Base-by-base conservation (phyloP, 768 basidiomycete species). In the Trametopsis cervina region DNA sequence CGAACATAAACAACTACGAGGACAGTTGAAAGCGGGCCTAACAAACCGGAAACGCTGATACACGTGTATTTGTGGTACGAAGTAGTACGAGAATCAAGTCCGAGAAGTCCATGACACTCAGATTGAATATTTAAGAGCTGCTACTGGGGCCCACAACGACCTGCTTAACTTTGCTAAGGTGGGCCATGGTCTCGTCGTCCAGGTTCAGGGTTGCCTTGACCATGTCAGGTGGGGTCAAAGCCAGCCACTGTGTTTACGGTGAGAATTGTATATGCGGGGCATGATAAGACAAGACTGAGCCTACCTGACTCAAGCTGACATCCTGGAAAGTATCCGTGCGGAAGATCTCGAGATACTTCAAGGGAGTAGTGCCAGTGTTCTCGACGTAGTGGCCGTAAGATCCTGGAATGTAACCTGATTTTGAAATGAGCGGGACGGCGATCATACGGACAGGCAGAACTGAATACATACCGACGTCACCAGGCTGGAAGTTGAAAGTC, bases 281-380 rank as follows among this genome's bases (percentile, higher is more conserved):
- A 12, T 15, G 10, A 21, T 4, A 11, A 29, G 18, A 11, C 6
- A 10, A 36, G 17, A 18, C 7, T 15, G n/a, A 27, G 21, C 53
- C 13, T 37, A 54, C 53, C 47, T 57, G 55, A 42, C 63, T 73
- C 9, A 79, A 63, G 29, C 75, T 75, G 40, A 79, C 64, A 49
- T 81, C 78, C 57, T 80, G 71, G 54, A 74, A 74, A 38, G 63
- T 44, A 46, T 67, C 73, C 22, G 77, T 68, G 54, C 69, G 74
- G 60, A 82, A 77, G 9, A 83, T 72, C 57, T 83, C 80, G 2
- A 84, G 64, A 54, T 75, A 77, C 47, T 62, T 66, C 24, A 83
- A 56, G 2, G 80, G 73, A 2, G 72, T 69, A 49, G 78, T 74
- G 18, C 80, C 80, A 2, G 70, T 77, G 57, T 83, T 81, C 57